Base-by-base conservation (phyloP, 2,329 filamentous ascomycete genomes). In the Thielaviopsis euricoi region DNA sequence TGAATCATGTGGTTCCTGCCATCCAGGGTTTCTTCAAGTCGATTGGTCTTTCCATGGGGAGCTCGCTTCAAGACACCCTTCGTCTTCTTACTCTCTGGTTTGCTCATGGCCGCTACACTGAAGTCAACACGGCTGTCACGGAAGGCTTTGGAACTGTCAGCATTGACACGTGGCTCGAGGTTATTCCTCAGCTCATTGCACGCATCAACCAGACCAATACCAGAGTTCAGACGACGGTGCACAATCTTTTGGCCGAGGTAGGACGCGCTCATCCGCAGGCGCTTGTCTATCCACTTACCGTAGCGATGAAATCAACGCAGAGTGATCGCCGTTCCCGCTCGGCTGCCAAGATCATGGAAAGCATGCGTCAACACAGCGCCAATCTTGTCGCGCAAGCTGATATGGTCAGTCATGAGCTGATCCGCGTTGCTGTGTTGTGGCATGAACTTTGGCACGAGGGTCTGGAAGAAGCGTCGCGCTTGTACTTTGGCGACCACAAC, bases 371-470 rank as follows among this genome's bases (percentile, higher is more conserved):
- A 64, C 94, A 99, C 68, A 97, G 90, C 67, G 84, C 89, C 21
- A 86, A 82, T 64, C 79, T 99, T 40, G 93, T 98, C 9, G 88
- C 96, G 63, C 93, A 99, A 70, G 93, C 93, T 40, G 91, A 95
- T 67, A 78, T 90, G 52, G 90, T 99, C 64, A 97, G 91, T 68
- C 87, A 93, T 66, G 94, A 99, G 69, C 81, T 99, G 58, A 97
- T 99, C 66, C 84, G 93, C 55, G 94, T 98, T 60, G 93, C 93
- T 17, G 91, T 98, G 1, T 71, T 98, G 23, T 98, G 94, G 94
- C 93, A 99, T 67, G 93, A 99, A 67, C 86, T 95, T 63, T 99
- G 93, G 93, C 93, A 98, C 64, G 94, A 99, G 70, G 94, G 87
- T 26, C 77, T 99, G 17, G 93, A 98, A 70, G 94, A 99, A 73